Conservation (phyloP, 805 yeast genomes). For the Peterozyma xylosa region DNA sequence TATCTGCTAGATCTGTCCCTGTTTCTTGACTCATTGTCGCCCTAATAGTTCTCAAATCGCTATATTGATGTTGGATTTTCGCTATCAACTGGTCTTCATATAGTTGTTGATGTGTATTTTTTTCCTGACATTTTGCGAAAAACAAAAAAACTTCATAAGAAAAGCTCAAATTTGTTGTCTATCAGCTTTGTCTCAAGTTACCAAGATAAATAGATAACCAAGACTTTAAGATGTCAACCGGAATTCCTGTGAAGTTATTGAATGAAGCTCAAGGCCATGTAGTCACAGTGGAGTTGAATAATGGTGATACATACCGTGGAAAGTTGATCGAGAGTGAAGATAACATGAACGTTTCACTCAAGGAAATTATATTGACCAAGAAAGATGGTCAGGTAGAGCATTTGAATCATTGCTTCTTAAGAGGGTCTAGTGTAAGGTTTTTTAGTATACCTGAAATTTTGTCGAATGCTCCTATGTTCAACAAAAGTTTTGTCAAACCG, state of each 20-base stretch:
- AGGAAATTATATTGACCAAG: slow-evolving; percentile 74
- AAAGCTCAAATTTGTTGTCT: no score
- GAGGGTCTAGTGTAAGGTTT: slow-evolving; percentile 87
- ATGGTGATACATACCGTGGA: slow-evolving; percentile 87
- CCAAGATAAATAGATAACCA: not conserved
- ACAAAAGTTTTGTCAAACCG: slow-evolving; percentile 45
- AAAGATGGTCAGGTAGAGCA: slow-evolving; percentile 69
- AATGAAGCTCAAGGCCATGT: slow-evolving; percentile 89
- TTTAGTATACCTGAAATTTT: slow-evolving; percentile 85
- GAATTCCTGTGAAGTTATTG: slow-evolving; percentile 79
- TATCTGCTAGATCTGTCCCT: not conserved
- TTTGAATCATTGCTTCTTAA: slow-evolving; percentile 77
- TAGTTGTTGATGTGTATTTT: no score
- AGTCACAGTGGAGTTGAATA: slow-evolving; percentile 71
- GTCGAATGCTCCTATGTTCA: slow-evolving; percentile 83
- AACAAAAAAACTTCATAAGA: no score
- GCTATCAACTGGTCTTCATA: not conserved
- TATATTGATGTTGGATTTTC: not conserved
- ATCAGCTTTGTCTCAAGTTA: not conserved
- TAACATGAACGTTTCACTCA: slow-evolving; percentile 85
- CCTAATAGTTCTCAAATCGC: not conserved
- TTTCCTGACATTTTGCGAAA: not conserved
- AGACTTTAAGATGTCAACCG: slow-evolving; percentile 41
- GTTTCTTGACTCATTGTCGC: not conserved
- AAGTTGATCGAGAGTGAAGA: slow-evolving; percentile 78